Evolutionary conservation across 345 rosid genomes (phyloP).

Genomic region (Erodium maritimum): DNA sequence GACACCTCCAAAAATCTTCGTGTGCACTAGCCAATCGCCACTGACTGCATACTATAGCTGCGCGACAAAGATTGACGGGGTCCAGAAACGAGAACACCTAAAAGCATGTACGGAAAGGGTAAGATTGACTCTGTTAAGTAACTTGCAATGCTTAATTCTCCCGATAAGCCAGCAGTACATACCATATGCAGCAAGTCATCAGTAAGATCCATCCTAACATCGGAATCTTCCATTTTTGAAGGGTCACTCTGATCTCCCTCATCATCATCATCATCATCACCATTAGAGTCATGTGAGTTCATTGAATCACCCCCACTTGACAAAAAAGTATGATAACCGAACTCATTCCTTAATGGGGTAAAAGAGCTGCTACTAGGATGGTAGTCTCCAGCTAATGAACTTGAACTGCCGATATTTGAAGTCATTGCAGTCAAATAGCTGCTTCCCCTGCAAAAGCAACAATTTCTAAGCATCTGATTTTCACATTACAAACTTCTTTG

Average conservation of each 20-base stretch:
- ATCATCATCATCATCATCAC: conserved; percentile 38
- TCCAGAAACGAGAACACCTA: conserved; percentile 94
- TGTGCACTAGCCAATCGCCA: conserved; percentile 92
- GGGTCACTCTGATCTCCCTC: conserved; percentile 29
- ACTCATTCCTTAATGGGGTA: conserved; percentile 24
- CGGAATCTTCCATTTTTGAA: conserved; percentile 38
- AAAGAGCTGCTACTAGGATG: conserved; percentile 25
- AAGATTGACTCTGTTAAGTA: background rate
- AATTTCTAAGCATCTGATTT: background rate
- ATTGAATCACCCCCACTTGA: conserved; percentile 42
- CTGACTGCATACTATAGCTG: conserved; percentile 89
- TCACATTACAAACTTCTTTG: background rate
- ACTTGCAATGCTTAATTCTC: background rate
- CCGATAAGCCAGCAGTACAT: conserved; percentile 7
- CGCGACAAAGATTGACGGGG: conserved; percentile 60
- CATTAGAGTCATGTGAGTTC: conserved; percentile 19
- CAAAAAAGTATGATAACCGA: conserved; percentile 46
- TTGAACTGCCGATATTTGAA: conserved; percentile 28
- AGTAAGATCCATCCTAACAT: conserved; percentile 81
- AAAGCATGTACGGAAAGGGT: background rate
- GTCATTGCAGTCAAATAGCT: conserved; percentile 16
- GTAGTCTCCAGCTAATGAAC: conserved; percentile 21
- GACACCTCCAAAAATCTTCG: conserved; percentile 93
- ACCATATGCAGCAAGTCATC: conserved; percentile 94
- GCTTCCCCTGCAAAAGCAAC: conserved; percentile 25